phyloP scores from a whole-genome alignment of 805 yeast species.

The Metschnikowia corniflorae region DNA sequence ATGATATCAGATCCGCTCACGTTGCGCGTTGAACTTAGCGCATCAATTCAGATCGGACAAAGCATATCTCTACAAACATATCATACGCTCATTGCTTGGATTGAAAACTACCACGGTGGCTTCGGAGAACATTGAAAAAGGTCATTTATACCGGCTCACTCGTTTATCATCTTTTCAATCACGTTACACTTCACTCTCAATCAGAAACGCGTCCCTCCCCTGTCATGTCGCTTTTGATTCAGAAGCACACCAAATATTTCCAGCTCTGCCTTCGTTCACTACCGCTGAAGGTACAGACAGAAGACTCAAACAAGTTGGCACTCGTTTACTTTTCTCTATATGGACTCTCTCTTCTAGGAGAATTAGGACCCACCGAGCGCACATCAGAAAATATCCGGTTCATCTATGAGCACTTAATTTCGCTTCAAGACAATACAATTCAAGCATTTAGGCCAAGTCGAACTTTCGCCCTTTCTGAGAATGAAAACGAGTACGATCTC shows the following conservation, averaged over 20 bases:
- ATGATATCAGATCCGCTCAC: too few species aligned
- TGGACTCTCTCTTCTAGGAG: constrained; percentile 51
- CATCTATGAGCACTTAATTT: constrained; percentile 45
- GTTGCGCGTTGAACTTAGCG: too few species aligned
- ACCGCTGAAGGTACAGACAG: constrained; percentile 53
- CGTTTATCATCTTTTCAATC: too few species aligned
- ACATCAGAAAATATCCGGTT: constrained; percentile 29
- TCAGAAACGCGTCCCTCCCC: too few species aligned
- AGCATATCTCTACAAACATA: too few species aligned
- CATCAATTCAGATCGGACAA: too few species aligned
- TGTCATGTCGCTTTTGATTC: constrained; percentile 17
- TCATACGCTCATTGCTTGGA: too few species aligned
- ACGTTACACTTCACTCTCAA: too few species aligned
- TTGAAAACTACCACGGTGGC: too few species aligned
- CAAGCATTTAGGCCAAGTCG: constrained; percentile 57
- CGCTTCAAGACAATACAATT: constrained; percentile 31
- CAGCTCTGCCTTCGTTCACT: constrained; percentile 49
- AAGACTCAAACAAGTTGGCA: constrained; percentile 68
- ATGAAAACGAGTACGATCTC: constrained; percentile 43
- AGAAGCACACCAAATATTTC: constrained; percentile 45
- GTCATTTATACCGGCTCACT: too few species aligned
- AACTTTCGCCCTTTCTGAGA: constrained; percentile 35
- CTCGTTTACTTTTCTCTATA: constrained; percentile 66
- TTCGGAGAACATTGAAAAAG: too few species aligned
- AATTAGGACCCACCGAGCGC: constrained; percentile 25